phyloP scores from a whole-genome alignment of 2,329 filamentous ascomycete genomes.

The Cladosporium austrohemisphaericum region DNA sequence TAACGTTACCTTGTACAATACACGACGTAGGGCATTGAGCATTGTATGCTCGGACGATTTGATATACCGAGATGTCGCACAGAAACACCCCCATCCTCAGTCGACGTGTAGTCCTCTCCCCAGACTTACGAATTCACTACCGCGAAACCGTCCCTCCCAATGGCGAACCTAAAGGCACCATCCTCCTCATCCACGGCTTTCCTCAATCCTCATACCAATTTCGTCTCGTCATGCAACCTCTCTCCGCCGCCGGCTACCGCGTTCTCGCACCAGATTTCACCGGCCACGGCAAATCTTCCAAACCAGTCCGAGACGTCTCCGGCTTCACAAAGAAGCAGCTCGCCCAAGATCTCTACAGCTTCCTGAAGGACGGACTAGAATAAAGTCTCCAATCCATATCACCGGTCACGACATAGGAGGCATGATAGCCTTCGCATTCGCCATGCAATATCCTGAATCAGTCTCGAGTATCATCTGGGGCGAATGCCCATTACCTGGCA shows the following conservation, averaged over 20 bases:
- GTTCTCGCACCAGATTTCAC: background rate
- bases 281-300: background rate
- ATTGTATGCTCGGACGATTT: too few relatives aligned
- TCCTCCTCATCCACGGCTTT: too few relatives aligned
- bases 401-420: conserved; percentile 49
- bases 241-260: background rate
- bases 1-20: too few relatives aligned
- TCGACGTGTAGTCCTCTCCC: too few relatives aligned
- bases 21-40: too few relatives aligned
- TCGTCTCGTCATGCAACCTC: too few relatives aligned
- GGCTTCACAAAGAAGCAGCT: background rate
- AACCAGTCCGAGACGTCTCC: background rate
- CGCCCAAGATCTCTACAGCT: background rate
- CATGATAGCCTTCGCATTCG: conserved; percentile 46
- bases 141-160: too few relatives aligned
- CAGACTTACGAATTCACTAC: too few relatives aligned
- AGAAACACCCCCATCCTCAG: too few relatives aligned
- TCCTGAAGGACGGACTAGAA: background rate
- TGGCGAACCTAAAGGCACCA: too few relatives aligned
- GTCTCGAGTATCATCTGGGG: conserved; percentile 40
- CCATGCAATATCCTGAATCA: conserved; percentile 33
- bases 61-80: too few relatives aligned
- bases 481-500: conserved; percentile 38
- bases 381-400: conserved; percentile 33
- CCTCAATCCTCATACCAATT: too few relatives aligned